These are phyloP conservation scores for Podaxis rugospora DNA, from an alignment of 768 basidiomycete species.

Conservation along the genomic window DNA sequence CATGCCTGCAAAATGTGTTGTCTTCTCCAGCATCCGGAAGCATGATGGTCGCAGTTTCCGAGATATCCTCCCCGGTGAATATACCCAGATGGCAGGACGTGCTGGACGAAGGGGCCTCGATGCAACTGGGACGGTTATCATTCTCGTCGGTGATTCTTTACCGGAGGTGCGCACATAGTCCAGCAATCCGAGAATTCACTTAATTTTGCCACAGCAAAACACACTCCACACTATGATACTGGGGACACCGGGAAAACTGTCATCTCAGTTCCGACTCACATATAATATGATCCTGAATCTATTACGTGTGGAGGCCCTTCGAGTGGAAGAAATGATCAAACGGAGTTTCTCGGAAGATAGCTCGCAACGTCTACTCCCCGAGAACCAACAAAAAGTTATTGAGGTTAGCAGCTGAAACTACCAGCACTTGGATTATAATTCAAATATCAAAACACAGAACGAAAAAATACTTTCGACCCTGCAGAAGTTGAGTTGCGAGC, in stretches of 20 bases:
- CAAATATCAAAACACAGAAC: constrained; percentile 38
- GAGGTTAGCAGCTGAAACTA: constrained; percentile 49
- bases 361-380: constrained; percentile 86
- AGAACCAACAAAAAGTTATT: constrained; percentile 83
- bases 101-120: constrained; percentile 96
- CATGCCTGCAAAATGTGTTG: constrained; percentile 97
- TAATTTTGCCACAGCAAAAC: constrained; percentile 49
- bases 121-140: constrained; percentile 92
- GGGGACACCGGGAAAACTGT: constrained; percentile 87
- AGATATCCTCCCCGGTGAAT: constrained; percentile 86
- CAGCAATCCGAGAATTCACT: not conserved
- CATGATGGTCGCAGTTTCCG: constrained; percentile 94
- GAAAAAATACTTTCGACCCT: constrained; percentile 64
- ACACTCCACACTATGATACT: constrained; percentile 87
- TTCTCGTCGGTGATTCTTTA: constrained; percentile 75
- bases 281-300: constrained; percentile 99
- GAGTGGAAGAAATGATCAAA: constrained; percentile 99
- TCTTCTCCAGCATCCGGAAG: constrained; percentile 92
- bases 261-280: constrained; percentile 94
- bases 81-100: constrained; percentile 99
- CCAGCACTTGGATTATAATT: constrained; percentile 1
- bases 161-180: constrained; percentile 63
- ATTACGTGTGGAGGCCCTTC: constrained; percentile 90
- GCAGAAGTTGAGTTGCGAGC: constrained; percentile 60
- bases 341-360: constrained; percentile 98